These are phyloP conservation scores for apple (Malus domestica) DNA, from an alignment of 306 rosid genomes.

Conservation along the genomic window DNA sequence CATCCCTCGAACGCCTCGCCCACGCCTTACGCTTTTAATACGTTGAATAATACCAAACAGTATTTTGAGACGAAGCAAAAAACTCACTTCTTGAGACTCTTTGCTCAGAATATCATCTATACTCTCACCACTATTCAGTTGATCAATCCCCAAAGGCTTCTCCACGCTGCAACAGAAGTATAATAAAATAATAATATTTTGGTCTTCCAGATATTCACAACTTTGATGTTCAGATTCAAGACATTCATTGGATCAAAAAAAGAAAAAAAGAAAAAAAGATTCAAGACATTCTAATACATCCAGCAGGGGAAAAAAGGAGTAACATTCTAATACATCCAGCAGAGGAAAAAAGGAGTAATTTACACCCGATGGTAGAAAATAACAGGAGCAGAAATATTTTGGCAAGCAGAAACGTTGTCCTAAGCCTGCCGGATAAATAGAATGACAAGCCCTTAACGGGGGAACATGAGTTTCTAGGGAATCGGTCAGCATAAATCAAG, in stretches of 20 bases:
- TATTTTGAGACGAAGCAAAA: not conserved
- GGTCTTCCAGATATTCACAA: not conserved
- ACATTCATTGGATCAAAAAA: too few species aligned
- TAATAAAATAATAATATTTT: not conserved
- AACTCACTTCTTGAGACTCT: slow-evolving; percentile 43
- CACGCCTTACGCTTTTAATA: too few species aligned
- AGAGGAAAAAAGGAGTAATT: not conserved
- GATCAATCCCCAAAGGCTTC: slow-evolving; percentile 27
- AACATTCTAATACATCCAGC: not conserved
- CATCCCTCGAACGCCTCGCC: too few species aligned
- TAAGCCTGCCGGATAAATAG: not conserved
- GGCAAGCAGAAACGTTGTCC: not conserved
- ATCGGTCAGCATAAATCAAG: not conserved
- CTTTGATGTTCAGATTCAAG: not conserved
- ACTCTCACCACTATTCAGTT: slow-evolving; percentile 13
- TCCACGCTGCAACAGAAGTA: slow-evolving; percentile 30
- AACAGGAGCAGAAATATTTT: not conserved
- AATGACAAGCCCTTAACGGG: not conserved
- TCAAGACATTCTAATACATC: not conserved
- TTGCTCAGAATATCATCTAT: slow-evolving; percentile 14
- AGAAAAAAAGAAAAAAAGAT: too few species aligned
- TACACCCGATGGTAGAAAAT: not conserved
- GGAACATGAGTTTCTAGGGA: not conserved
- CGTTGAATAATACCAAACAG: not conserved
- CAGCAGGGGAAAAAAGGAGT: not conserved